These are phyloP conservation scores for Lactifluus subvellereus DNA, from an alignment of 768 basidiomycete species.

Conservation along the genomic window DNA sequence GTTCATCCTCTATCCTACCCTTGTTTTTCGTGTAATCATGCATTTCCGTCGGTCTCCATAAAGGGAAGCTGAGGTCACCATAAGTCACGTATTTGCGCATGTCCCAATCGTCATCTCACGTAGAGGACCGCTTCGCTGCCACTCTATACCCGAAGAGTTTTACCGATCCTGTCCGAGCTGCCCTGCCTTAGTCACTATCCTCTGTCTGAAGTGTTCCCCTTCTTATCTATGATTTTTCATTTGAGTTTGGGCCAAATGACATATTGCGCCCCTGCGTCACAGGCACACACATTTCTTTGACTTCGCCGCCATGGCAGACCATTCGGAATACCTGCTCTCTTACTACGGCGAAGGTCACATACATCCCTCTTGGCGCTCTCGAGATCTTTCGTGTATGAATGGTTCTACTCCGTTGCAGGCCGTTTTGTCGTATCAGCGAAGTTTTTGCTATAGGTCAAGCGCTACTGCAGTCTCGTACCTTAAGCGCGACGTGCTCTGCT, in stretches of 20 bases:
- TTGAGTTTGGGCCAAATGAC: conserved; percentile 5
- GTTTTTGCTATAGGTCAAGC: conserved; percentile 8
- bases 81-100: background rate
- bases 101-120: conserved; percentile 3
- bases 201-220: background rate
- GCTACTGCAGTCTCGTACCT: background rate
- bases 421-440: background rate
- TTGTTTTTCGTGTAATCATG: background rate
- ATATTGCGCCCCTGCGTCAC: conserved; percentile 10
- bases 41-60: background rate
- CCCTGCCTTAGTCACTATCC: background rate
- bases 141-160: background rate
- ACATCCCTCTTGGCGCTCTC: background rate
- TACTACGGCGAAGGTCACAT: background rate
- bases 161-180: background rate
- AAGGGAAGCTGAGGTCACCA: background rate
- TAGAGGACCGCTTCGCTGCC: background rate
- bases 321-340: background rate
- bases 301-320: background rate
- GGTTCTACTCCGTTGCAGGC: background rate
- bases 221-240: conserved; percentile 7
- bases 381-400: background rate
- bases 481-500: background rate
- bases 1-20: background rate
- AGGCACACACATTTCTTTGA: conserved; percentile 11